These are phyloP conservation scores for Aspergillus sp. DNA, from an alignment of 2,329 filamentous ascomycete species.

Conservation along the genomic window DNA sequence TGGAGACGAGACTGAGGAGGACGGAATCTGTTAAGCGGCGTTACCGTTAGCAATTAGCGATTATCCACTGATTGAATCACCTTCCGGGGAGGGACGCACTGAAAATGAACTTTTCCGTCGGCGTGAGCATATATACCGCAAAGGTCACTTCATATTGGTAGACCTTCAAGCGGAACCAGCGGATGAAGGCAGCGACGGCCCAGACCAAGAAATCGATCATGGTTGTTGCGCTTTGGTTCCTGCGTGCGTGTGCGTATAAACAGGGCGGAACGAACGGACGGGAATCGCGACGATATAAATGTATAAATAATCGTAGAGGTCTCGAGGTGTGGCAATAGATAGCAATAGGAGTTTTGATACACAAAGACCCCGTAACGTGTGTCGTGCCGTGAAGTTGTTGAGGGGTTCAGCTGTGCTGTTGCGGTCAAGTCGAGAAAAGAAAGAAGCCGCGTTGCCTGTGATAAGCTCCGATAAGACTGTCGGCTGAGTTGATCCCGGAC, in stretches of 20 bases:
- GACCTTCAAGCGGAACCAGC: constrained; percentile 88
- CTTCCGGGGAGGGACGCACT: constrained; percentile 52
- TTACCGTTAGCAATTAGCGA: neutral
- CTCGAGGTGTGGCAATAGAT: too few relatives aligned
- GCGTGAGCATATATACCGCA: constrained; percentile 93
- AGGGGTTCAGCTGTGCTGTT: neutral
- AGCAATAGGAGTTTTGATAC: too few relatives aligned
- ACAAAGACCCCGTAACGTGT: too few relatives aligned
- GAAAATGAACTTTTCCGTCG: constrained; percentile 92
- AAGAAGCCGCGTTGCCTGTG: neutral
- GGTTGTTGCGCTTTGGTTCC: too few relatives aligned
- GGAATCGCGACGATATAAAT: too few relatives aligned
- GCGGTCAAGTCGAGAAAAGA: neutral
- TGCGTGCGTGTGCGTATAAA: too few relatives aligned
- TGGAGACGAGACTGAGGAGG: constrained; percentile 78
- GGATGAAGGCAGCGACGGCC: constrained; percentile 51
- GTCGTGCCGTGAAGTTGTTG: too few relatives aligned
- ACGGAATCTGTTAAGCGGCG: constrained; percentile 59
- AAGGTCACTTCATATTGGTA: constrained; percentile 99
- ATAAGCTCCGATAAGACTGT: neutral
- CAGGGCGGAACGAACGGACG: too few relatives aligned
- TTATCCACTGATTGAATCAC: too few relatives aligned
- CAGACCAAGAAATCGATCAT: constrained; percentile 17
- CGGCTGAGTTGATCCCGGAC: too few relatives aligned
- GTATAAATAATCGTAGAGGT: too few relatives aligned